phyloP scores from a whole-genome alignment of 2,329 filamentous ascomycete genomes.

The Sporothrix humicola region DNA sequence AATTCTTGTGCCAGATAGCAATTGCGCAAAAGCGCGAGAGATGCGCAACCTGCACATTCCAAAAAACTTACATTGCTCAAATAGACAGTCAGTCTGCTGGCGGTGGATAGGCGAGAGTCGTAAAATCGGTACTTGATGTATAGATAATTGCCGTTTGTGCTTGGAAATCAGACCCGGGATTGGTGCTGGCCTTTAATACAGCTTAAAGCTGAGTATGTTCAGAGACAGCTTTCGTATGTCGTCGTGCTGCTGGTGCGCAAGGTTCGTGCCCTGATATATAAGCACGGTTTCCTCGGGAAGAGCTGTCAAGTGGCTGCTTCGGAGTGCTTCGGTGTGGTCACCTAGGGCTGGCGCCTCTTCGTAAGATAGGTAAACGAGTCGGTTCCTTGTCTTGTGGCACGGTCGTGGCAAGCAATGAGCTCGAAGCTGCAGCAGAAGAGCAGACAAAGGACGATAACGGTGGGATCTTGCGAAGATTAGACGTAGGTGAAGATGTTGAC shows the following conservation, averaged over 20 bases:
- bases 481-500: neutral
- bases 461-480: neutral
- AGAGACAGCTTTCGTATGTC: neutral
- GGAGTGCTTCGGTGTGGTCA: slow-evolving; percentile 3
- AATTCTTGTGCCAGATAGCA: neutral
- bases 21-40: neutral
- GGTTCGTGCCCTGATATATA: slow-evolving; percentile 27
- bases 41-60: neutral
- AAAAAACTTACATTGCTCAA: slow-evolving; percentile 15
- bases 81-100: neutral
- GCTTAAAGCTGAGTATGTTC: neutral
- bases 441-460: neutral
- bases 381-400: slow-evolving; percentile 1
- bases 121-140: neutral
- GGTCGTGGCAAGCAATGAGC: neutral
- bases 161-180: neutral
- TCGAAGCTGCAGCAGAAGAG: neutral
- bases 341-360: slow-evolving; percentile 5
- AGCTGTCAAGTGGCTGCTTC: slow-evolving; percentile 15
- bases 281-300: slow-evolving; percentile 22
- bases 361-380: neutral
- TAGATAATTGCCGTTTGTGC: neutral
- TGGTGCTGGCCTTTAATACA: neutral
- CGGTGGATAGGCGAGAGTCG: neutral
- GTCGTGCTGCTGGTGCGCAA: neutral